Base-by-base conservation (phyloP, 345 rosid genomes). In the Pistacia atlantica region DNA sequence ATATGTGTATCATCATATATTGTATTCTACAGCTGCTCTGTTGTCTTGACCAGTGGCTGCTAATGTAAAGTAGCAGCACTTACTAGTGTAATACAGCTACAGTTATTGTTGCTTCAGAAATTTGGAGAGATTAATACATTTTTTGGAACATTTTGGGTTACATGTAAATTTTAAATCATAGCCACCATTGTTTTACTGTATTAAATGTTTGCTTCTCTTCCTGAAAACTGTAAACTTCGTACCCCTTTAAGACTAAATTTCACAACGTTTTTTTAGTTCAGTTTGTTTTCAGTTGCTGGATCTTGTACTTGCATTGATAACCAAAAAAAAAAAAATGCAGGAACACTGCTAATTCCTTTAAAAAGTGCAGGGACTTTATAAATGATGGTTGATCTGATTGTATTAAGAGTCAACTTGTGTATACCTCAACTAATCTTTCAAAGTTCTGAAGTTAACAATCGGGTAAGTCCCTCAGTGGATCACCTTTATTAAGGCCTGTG, bases 11-110 rank as follows among this genome's bases (percentile, higher is more conserved):
- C 17, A 20, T 45, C 2, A n/a, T 12, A 2, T 58, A 18, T 38
- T 72, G 66, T 72, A 72, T 58, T 63, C 54, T 58, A 38, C 52
- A 37, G 65, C 52, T 35, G 68, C 49, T 17, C 25, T 37, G 18
- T 65, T 65, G 51, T 38, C 25, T 37, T 65, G 38, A 65, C 25
- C 49, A 38, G 2, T 38, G 49, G 49, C 49, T 65, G 20, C 52
- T 65, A 37, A 37, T 65, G 69, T 65, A 65, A 63, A 63, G 17
- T 63, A 35, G 67, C 45, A 31, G 37, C 16, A 37, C 18, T 65
- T 8, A 22, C 3, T 17, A 35, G 69, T 65, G 25, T 42, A 68
- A 68, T 68, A 54, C 56, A 48, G n/a, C 35, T 48, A 20, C 5
- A 12, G 8, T 22, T n/a, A 68, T 49, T 48, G 14, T 46, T n/a